These are phyloP conservation scores for Penicillium sp. DNA, from an alignment of 2,329 filamentous ascomycete genomes.

Conservation along the genomic window DNA sequence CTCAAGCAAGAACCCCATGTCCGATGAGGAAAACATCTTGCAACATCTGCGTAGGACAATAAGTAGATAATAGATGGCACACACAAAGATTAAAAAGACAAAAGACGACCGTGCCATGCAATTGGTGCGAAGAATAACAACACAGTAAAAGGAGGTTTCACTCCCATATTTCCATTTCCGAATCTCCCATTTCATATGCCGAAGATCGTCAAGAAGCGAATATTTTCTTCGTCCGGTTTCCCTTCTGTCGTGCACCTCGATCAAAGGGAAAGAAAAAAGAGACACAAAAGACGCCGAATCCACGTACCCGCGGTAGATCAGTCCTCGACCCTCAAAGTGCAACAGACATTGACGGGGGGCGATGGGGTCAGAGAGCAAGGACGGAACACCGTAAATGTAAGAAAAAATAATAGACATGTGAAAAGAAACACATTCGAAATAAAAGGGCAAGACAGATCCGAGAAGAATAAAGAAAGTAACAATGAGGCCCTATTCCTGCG, in stretches of 20 bases:
- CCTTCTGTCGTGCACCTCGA: constrained; percentile 1
- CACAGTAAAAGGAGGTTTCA: constrained; percentile 15
- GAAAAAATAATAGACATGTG: constrained; percentile 14
- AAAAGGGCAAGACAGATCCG: constrained; percentile 2
- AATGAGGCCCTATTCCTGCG: constrained; percentile 27
- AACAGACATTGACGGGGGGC: constrained; percentile 14
- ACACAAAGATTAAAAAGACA: constrained; percentile 7
- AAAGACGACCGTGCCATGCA: constrained; percentile 11
- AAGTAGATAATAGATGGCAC: no score
- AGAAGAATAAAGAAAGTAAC: constrained; percentile 17
- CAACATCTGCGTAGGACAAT: no score
- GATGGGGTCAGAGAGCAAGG: constrained; percentile 4
- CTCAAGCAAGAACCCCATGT: constrained; percentile 8
- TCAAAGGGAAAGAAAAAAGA: constrained; percentile 1
- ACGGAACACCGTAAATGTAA: constrained; percentile 13
- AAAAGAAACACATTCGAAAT: constrained; percentile 7
- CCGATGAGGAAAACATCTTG: no score
- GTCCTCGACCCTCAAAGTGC: constrained; percentile 6
- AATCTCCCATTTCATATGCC: constrained; percentile 19
- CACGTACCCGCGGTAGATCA: constrained; percentile 9
- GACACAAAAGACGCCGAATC: constrained; percentile 14
- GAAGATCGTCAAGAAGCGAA: constrained; percentile 17
- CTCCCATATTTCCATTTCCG: constrained; percentile 18
- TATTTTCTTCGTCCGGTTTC: constrained; percentile 4
- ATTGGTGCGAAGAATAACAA: constrained; percentile 13